Evolutionary conservation across 257 asterid genomes (phyloP), one percentile per base, ranked within the genome.

Genomic region (Gentiana dahurica): DNA sequence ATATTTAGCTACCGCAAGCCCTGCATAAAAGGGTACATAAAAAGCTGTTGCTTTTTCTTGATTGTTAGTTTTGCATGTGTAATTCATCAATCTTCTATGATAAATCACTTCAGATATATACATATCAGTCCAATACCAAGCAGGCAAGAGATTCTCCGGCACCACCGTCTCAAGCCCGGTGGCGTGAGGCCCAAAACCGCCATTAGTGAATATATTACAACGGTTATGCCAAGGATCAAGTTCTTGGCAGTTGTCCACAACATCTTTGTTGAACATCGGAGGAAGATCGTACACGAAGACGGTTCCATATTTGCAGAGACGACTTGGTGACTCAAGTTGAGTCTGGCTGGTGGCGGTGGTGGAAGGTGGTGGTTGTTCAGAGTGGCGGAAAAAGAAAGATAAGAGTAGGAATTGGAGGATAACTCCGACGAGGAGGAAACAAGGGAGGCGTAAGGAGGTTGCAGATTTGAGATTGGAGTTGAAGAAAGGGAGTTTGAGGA

Each of bases 121-220:
- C 87, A 77, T 75, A 48, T 82, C 82, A 11, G 91, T 82, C 85
- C 87, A 73, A 54, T 61, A 67, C 91, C 87, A 82, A 7, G 91
- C 81, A 5, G 75, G 64, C 44, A 64, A 11, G 38, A 82, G 74
- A 36, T 68, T 61, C 1, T 0, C 12, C 0, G 87, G 85, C 0
- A 82, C 68, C n/a, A 75, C 63, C 3, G 48, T 57, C 37, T 9
- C 36, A 1, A 79, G 67, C 36, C 75, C 74, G 44, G 73, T 41
- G 57, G 87, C 87, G 5, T 73, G 71, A 4, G 77, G 82, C 10
- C 91, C 91, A 53, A 75, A 69, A 3, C 91, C 91, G 49, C 69
- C 77, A 65, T 82, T 77, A 36, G 85, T 72, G 51, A 79, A 68
- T 24, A 77, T 81, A 59, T 49, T 52, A 75, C 91, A 82, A 53